Base-by-base conservation (phyloP, 2,329 filamentous ascomycete genomes). In the Onygenales sp. region DNA sequence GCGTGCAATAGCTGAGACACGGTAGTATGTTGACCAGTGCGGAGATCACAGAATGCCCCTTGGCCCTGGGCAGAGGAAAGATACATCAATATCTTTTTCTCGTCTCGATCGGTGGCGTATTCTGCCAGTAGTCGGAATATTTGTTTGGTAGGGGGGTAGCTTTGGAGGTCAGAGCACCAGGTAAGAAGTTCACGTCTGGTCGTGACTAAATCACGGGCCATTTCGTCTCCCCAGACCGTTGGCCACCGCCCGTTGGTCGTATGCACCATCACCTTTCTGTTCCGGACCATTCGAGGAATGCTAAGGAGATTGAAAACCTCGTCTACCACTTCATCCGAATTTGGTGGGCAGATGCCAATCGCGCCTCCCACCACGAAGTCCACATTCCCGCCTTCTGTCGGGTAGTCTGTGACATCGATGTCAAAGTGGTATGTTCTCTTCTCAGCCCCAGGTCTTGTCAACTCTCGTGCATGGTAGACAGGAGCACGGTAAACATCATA, bases 361-460 rank as follows among this genome's bases (percentile, higher is more conserved):
- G 93, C 93, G 52, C 93, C 93, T 54, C 93, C 93, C 14, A 98
- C 93, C 66, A 92, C 91, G 78, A 97, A 98, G 66, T 97, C 93
- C 4, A 91, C 83, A 49, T 81, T 78, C 52, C 87, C 86, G 53
- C 80, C 79, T 72, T 94, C 89, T 17, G 83, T 80, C 0, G 93
- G 90, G 63, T 98, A 98, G 67, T 95, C 86, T 48, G 92, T 96
- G 49, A 98, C 86, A 63, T 98, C 93, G 44, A 98, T 82, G 63
- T 97, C 93, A 63, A 97, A 97, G 71, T 98, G 93, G 69, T 92
- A 95, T 0, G 93, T 98, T 56, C 92, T 82, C 81, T 98, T 98
- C 76, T 95, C 89, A 4, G 93, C 93, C 21, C 92, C 92, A 27
- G 82, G 77, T 66, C 83, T 86, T 10, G 93, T 98, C 66, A 98